A percentile compares a stretch with the other conserved stretches of the same genome.
phyloP scores from a whole-genome alignment of 2,329 filamentous ascomycete genomes.

The Fusarium mexicanum region DNA sequence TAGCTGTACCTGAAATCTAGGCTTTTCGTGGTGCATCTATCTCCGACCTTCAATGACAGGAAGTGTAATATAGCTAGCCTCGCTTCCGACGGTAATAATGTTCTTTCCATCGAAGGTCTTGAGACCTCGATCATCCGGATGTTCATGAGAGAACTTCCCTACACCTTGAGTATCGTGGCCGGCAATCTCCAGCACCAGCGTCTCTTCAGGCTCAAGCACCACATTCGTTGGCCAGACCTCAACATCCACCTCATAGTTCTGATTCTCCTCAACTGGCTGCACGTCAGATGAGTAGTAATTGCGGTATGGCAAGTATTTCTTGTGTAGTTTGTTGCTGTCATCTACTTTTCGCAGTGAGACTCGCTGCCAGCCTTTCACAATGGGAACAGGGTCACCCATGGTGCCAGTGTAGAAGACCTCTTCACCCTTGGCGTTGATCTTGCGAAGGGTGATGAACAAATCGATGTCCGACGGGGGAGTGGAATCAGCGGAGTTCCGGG shows the following conservation, averaged over 20 bases:
- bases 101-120: background rate
- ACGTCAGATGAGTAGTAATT: constrained; percentile 67
- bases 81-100: background rate
- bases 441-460: constrained; percentile 70
- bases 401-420: constrained; percentile 73
- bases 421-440: constrained; percentile 62
- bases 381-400: constrained; percentile 68
- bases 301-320: constrained; percentile 63
- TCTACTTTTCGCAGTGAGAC: constrained; percentile 65
- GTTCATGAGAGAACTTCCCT: constrained; percentile 64
- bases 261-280: constrained; percentile 60
- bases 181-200: constrained; percentile 63
- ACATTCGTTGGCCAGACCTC: constrained; percentile 73
- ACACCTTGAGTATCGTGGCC: constrained; percentile 67
- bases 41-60: background rate
- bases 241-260: constrained; percentile 68
- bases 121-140: constrained; percentile 51
- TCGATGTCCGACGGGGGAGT: constrained; percentile 62
- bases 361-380: constrained; percentile 72
- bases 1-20: too few species aligned
- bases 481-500: constrained; percentile 55
- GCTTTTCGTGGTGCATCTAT: background rate
- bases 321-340: constrained; percentile 52
- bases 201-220: constrained; percentile 56
- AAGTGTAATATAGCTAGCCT: background rate